Conservation (phyloP, 306 rosid genomes). For the Prunus fruticosa region DNA sequence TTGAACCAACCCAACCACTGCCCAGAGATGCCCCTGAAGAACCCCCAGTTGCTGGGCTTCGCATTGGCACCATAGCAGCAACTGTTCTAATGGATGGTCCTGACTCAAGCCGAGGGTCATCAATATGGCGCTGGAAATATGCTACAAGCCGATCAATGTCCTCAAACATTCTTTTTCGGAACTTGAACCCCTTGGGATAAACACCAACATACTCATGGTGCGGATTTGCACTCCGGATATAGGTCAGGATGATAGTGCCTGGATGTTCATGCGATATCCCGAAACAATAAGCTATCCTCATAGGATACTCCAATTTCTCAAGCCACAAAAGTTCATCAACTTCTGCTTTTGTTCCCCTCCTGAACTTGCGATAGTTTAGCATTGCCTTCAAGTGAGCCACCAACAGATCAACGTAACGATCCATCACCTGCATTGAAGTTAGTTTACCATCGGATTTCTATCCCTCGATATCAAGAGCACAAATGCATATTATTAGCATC, state of each 20-base stretch:
- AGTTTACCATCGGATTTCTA: not conserved
- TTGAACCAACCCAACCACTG: conserved; percentile 80
- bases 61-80: conserved; percentile 98
- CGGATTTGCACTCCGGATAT: conserved; percentile 82
- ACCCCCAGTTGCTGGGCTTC: conserved; percentile 90
- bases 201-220: conserved; percentile 95
- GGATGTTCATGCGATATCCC: conserved; percentile 95
- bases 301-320: conserved; percentile 77
- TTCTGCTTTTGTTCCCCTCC: conserved; percentile 75
- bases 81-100: conserved; percentile 86
- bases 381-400: conserved; percentile 77
- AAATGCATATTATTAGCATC: too few species aligned
- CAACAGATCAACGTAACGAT: conserved; percentile 95
- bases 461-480: too few species aligned
- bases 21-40: conserved; percentile 80
- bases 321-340: conserved; percentile 79
- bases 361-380: conserved; percentile 88
- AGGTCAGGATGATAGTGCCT: conserved; percentile 85
- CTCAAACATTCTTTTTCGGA: conserved; percentile 89
- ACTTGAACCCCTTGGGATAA: conserved; percentile 94
- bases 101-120: conserved; percentile 73
- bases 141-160: conserved; percentile 90
- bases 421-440: conserved; percentile 66
- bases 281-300: conserved; percentile 80
- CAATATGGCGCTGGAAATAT: conserved; percentile 80